Evolutionary conservation across 352 stramenopile genomes (phyloP).

Genomic region (Phytopythium litorale): DNA sequence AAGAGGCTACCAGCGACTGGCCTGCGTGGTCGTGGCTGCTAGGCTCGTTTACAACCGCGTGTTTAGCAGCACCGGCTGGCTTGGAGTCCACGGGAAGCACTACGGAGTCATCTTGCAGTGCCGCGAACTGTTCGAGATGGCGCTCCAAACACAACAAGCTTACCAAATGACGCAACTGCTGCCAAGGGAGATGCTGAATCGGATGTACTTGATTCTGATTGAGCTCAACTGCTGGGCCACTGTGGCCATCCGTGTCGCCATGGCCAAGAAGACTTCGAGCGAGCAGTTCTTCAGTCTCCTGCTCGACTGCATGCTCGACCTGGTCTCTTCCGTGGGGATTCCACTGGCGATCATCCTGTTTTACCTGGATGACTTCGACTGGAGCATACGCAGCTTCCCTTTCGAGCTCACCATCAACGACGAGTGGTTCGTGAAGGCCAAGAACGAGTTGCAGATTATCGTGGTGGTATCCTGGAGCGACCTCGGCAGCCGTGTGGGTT

Average conservation of each 20-base stretch:
- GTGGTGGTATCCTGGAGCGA: constrained; percentile 18
- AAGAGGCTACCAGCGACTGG: neutral
- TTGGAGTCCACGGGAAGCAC: constrained; percentile 15
- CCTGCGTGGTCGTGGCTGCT: neutral
- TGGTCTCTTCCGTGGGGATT: constrained; percentile 22
- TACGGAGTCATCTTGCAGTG: constrained; percentile 15
- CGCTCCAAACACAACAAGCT: constrained; percentile 26
- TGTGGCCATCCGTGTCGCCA: constrained; percentile 14
- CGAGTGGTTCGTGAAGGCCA: constrained; percentile 12
- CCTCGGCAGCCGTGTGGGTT: constrained; percentile 14
- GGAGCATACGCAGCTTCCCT: constrained; percentile 10
- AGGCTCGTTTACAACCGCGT: neutral
- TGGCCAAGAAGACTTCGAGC: constrained; percentile 7
- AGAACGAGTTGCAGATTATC: constrained; percentile 28
- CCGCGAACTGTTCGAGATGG: constrained; percentile 21
- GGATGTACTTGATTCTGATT: constrained; percentile 16
- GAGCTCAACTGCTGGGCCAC: constrained; percentile 27
- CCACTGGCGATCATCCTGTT: constrained; percentile 13
- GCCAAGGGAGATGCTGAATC: constrained; percentile 14
- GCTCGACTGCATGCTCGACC: constrained; percentile 22
- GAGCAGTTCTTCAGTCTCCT: constrained; percentile 26
- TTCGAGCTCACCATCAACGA: constrained; percentile 23
- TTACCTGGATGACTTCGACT: constrained; percentile 20
- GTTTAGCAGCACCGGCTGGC: neutral
- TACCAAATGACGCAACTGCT: constrained; percentile 28